Conservation (phyloP, 2,329 filamentous ascomycete species). For the Talaromyces sp. region DNA sequence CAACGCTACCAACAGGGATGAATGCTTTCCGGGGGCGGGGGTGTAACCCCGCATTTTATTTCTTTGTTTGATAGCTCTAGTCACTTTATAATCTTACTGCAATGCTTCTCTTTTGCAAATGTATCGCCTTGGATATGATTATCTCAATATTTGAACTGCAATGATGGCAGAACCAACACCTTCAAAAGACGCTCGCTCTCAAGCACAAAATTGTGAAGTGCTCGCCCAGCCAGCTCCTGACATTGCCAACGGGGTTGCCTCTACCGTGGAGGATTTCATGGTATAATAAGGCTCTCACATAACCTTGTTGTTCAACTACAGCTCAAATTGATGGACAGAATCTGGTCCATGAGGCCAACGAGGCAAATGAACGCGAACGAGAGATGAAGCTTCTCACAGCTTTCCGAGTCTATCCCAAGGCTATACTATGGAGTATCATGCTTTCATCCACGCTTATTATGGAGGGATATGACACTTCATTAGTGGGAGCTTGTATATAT, state of each 20-base stretch:
- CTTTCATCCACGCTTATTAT: slow-evolving; percentile 32
- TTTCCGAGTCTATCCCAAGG: background rate
- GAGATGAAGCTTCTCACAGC: background rate
- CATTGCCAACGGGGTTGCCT: background rate
- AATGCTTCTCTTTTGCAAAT: background rate
- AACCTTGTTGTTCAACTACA: too few relatives aligned
- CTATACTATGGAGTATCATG: background rate
- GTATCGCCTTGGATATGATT: background rate
- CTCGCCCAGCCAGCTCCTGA: background rate
- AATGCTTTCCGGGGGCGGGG: background rate
- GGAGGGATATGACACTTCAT: slow-evolving; percentile 36
- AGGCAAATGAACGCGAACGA: slow-evolving; percentile 1
- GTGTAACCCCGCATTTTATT: background rate
- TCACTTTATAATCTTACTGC: background rate
- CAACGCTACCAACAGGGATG: background rate
- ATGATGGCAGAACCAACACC: background rate
- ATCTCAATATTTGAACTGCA: background rate
- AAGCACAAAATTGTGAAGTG: background rate
- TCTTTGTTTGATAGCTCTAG: background rate
- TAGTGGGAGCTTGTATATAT: slow-evolving; percentile 22
- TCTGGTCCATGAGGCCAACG: background rate
- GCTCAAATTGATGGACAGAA: background rate
- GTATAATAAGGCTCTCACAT: background rate
- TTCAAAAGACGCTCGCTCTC: background rate
- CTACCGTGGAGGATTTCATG: background rate